Percentiles rank a stretch among this genome's conserved stretches.
These are phyloP conservation scores for Chalara sp. DNA, from an alignment of 2,329 filamentous ascomycete genomes.

Conservation along the genomic window DNA sequence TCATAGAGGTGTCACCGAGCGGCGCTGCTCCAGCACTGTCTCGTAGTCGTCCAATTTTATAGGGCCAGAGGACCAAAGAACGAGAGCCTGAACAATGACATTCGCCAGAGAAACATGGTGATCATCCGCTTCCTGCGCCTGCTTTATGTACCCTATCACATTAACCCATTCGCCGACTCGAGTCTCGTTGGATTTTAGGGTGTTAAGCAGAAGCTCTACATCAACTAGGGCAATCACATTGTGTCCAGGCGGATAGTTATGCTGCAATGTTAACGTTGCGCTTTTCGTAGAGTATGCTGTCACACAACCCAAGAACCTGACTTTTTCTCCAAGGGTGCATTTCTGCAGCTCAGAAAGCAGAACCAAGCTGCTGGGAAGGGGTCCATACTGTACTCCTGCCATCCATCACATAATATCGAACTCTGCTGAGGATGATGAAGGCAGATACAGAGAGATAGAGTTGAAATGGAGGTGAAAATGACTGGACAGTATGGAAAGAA, in stretches of 20 bases:
- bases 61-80: constrained; percentile 71
- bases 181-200: constrained; percentile 54
- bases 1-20: too few relatives aligned
- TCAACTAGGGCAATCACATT: constrained; percentile 54
- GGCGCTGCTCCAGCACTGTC: constrained; percentile 19
- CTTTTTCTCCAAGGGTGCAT: constrained; percentile 50
- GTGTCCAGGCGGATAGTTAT: constrained; percentile 50
- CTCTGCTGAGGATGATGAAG: neutral
- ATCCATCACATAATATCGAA: constrained; percentile 2
- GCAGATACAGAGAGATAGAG: too few relatives aligned
- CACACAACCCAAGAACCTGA: constrained; percentile 83
- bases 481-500: too few relatives aligned
- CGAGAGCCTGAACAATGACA: constrained; percentile 60
- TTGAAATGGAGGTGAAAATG: too few relatives aligned
- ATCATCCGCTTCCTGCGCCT: neutral
- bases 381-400: constrained; percentile 21
- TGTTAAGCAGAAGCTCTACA: constrained; percentile 63
- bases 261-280: constrained; percentile 60
- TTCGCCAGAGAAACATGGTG: constrained; percentile 28
- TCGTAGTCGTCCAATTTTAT: constrained; percentile 70
- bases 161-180: constrained; percentile 83
- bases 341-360: constrained; percentile 23
- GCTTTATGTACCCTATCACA: constrained; percentile 70
- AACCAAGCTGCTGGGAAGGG: constrained; percentile 19
- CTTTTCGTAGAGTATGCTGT: constrained; percentile 46